These are phyloP conservation scores for Marasmius fiardii DNA, from an alignment of 1,284 basidiomycete genomes.

Conservation along the genomic window DNA sequence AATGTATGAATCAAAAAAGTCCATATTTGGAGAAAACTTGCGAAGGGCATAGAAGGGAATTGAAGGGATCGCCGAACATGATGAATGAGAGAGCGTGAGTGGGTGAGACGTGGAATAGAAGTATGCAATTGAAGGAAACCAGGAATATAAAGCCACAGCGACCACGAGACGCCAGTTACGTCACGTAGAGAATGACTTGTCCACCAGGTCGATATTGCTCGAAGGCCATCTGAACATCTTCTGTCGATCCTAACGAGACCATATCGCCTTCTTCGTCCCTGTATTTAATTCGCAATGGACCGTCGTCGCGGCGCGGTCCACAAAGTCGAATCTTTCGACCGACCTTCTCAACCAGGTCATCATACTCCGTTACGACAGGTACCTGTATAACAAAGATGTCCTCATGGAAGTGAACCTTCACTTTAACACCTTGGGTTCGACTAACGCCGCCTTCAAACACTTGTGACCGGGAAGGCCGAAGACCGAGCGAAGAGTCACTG, in stretches of 20 bases:
- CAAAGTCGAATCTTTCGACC: slow-evolving; percentile 90
- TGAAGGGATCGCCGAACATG: neutral
- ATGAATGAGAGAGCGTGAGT: neutral
- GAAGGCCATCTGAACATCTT: slow-evolving; percentile 89
- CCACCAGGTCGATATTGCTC: slow-evolving; percentile 71
- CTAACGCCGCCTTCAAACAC: slow-evolving; percentile 39
- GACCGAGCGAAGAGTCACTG: slow-evolving; percentile 66
- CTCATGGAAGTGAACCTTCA: slow-evolving; percentile 86
- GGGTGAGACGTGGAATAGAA: neutral
- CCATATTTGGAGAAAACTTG: slow-evolving; percentile 5
- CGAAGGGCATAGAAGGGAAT: slow-evolving; percentile 3
- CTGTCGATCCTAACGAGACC: slow-evolving; percentile 81
- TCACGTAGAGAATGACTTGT: slow-evolving; percentile 75
- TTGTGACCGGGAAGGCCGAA: slow-evolving; percentile 53
- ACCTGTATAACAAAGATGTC: slow-evolving; percentile 94
- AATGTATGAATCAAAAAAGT: slow-evolving; percentile 13
- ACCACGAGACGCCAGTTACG: slow-evolving; percentile 33
- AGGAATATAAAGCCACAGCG: slow-evolving; percentile 1
- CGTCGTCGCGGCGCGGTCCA: slow-evolving; percentile 71
- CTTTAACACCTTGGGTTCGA: slow-evolving; percentile 57
- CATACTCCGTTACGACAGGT: slow-evolving; percentile 71
- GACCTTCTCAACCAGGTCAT: slow-evolving; percentile 85
- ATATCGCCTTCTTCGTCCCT: slow-evolving; percentile 90
- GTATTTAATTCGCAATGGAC: slow-evolving; percentile 82
- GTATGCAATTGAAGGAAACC: neutral